Evolutionary conservation across 176 grass and related monocot species (phyloP), one percentile per base, ranked within the genome.

Genomic region (Aegilops longissima): DNA sequence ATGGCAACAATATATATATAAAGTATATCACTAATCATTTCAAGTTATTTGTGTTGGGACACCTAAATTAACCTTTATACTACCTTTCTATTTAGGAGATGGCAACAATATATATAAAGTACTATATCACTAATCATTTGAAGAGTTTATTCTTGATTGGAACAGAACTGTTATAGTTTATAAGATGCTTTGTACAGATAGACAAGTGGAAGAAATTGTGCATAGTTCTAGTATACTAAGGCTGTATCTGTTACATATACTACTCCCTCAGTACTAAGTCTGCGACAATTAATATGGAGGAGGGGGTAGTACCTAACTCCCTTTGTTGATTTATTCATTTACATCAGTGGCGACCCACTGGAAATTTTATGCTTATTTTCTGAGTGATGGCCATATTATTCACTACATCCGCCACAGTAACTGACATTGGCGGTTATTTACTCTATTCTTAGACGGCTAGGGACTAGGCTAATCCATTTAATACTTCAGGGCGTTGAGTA

Each of bases 141-240:
- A 9, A 66, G 21, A 18, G 66, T 87, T 45, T 40, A 36, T 38
- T 73, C n/a, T 86, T 80, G 20, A 29, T 38, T 54, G 38, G 66
- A 65, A 29, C 21, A 27, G 20, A 25, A 45, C 31, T 66, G 11
- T 86, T 80, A 18, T 35, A 20, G 35, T 83, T 69, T 69, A 45
- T 12, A 11, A 3, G 18, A 45, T 83, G 25, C 35, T 70, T 77
- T 25, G 12, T 88, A 51, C 47, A 51, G 47, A 51, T 13, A 51
- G 47, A 78, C 83, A 61, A 77, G 61, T 56, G 71, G 24, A 77
- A 44, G 4, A 76, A 67, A 68, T 58, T 64, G 17, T 82, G 16
- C 30, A 54, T 39, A 21, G 9, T 24, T 44, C 69, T 72, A 72
- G 20, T 70, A 35, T 42, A 73, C 38, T 73, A 14, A 25, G 39